These are phyloP conservation scores for Calvatia gigantea DNA, from an alignment of 768 basidiomycete species.

Conservation along the genomic window DNA sequence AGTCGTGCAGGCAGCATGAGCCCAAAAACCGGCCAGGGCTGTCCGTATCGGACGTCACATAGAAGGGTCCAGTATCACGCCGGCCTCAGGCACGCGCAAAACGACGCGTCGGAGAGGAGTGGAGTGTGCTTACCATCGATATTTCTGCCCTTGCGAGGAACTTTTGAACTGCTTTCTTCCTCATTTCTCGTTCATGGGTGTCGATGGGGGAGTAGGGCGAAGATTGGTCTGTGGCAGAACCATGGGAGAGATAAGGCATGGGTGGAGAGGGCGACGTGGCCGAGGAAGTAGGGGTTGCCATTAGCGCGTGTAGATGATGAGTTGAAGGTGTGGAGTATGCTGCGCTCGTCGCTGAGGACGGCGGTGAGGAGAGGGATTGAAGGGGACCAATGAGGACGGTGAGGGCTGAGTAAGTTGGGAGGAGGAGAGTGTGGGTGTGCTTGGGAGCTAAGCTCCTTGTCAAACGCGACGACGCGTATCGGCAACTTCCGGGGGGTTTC, in stretches of 20 bases:
- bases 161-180: slow-evolving; percentile 68
- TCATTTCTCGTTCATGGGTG: slow-evolving; percentile 51
- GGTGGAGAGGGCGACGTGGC: slow-evolving; percentile 82
- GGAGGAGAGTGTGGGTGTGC: slow-evolving; percentile 27
- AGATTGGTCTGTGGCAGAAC: slow-evolving; percentile 35
- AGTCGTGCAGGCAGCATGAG: slow-evolving; percentile 6
- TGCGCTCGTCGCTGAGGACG: slow-evolving; percentile 28
- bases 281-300: slow-evolving; percentile 81
- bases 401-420: slow-evolving; percentile 26
- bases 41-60: slow-evolving; percentile 14
- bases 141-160: slow-evolving; percentile 77
- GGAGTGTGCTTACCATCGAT: slow-evolving; percentile 61
- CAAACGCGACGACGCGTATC: slow-evolving; percentile 54
- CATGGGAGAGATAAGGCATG: slow-evolving; percentile 54
- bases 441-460: slow-evolving; percentile 31
- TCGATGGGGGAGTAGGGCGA: slow-evolving; percentile 31
- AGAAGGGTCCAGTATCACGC: slow-evolving; percentile 22
- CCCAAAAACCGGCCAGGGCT: slow-evolving; percentile 11
- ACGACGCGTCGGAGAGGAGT: slow-evolving; percentile 48
- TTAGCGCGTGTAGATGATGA: slow-evolving; percentile 36
- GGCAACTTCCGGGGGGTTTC: slow-evolving; percentile 46
- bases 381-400: slow-evolving; percentile 24
- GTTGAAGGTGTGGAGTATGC: slow-evolving; percentile 23
- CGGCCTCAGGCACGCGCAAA: slow-evolving; percentile 13
- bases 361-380: slow-evolving; percentile 28